Evolutionary conservation across 202 grass and related monocot genomes (phyloP), one percentile per base, ranked within the genome.

Genomic region (Bolboschoenoplectus hybrid): DNA sequence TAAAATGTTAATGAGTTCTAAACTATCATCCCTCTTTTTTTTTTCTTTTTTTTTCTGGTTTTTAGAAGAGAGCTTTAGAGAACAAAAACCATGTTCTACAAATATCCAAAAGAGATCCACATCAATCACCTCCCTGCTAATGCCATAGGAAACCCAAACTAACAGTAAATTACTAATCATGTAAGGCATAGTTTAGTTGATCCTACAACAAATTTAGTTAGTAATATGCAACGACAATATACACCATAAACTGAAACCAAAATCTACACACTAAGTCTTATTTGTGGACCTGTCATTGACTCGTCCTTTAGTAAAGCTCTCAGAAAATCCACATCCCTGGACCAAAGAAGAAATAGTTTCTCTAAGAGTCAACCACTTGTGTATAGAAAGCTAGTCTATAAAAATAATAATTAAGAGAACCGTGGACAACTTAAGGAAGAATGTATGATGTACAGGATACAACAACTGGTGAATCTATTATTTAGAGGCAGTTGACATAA

Each of bases 191-290:
- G 1, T 79, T 57, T 41, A 19, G 75, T 17, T 19, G 55, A 79
- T 19, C 75, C 75, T 79, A 79, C 75, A 58, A 79, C 14, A 79
- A 40, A n/a, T n/a, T 60, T 2, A 79, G 52, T 79, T 79, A 79
- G 52, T 58, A 60, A 79, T 41, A 60, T 7, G 14, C 51, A 78
- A 39, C 75, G 5, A 79, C 52, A 79, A 79, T 79, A 79, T 79
- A 79, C 52, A 58, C 6, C 32, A 79, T 55, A 58, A n/a, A 40
- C 55, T 10, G 14, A 79, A 40, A 79, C 52, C 1, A 39, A 73
- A 74, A 56, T 60, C 51, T 58, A 79, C 52, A 79, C 40, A 79
- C 75, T 79, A 56, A 78, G 75, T 36, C 74, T 79, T 79, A 79
- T 60, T 79, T 73, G 32, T 41, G 51, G 47, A 75, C 72, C 26